These are phyloP conservation scores for Baorangia bicolor DNA, from an alignment of 768 basidiomycete species.

Conservation along the genomic window DNA sequence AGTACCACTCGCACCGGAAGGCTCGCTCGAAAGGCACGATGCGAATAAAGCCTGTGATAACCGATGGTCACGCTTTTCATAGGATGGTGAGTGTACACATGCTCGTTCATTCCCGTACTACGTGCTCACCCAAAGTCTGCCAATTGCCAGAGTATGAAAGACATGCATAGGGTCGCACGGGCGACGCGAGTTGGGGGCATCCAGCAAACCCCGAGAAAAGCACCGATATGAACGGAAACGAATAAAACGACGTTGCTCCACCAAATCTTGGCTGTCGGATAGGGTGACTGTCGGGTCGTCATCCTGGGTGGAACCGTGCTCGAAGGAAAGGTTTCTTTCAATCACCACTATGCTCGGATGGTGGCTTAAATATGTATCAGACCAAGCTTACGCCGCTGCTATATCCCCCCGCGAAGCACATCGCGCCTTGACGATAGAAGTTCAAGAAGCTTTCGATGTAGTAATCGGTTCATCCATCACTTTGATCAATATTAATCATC, in stretches of 20 bases:
- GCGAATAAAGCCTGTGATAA: conserved; percentile 11
- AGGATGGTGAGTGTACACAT: neutral
- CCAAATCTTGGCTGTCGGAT: conserved; percentile 1
- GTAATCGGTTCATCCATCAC: neutral
- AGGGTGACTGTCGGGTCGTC: neutral
- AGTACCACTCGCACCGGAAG: conserved; percentile 1
- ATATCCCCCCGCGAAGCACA: neutral
- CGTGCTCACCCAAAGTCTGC: conserved; percentile 10
- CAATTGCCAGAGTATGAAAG: conserved; percentile 6
- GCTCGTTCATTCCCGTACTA: neutral
- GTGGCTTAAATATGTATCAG: neutral
- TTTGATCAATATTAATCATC: neutral
- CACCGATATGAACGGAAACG: conserved; percentile 4
- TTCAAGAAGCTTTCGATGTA: neutral
- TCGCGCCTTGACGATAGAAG: neutral
- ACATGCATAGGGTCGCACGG: conserved; percentile 2
- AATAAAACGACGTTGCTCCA: conserved; percentile 4
- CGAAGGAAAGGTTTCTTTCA: neutral
- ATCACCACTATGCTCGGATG: neutral
- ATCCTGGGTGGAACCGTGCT: neutral
- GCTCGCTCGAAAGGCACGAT: conserved; percentile 4
- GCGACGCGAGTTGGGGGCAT: conserved; percentile 1
- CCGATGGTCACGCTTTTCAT: conserved; percentile 10
- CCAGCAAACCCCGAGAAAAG: conserved; percentile 6
- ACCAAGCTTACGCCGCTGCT: neutral